Percentiles rank a stretch among this genome's conserved stretches.
These are phyloP conservation scores for Eutrema heterophyllum DNA, from an alignment of 345 rosid species.

Conservation along the genomic window DNA sequence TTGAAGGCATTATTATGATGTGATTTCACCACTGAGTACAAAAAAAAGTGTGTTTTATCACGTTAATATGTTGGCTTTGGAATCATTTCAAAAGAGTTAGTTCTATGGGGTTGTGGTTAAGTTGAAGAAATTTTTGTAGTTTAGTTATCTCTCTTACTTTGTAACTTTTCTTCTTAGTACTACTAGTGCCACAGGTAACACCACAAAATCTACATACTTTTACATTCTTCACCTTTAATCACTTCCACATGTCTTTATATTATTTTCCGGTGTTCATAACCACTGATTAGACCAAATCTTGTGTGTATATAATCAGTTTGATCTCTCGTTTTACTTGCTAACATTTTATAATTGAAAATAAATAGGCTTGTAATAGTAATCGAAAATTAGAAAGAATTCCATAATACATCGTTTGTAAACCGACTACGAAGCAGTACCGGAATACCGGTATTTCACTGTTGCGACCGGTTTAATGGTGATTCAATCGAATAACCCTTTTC, in stretches of 20 bases:
- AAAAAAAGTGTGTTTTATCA: not conserved
- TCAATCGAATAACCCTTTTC: not conserved
- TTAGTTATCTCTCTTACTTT: not conserved
- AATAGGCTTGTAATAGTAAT: not conserved
- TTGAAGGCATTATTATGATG: no score
- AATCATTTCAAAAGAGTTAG: not conserved
- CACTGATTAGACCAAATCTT: not conserved
- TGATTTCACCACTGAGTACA: not conserved
- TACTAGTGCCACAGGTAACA: not conserved
- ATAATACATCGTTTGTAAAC: slow-evolving; percentile 5
- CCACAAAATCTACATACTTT: not conserved
- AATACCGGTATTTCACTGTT: not conserved
- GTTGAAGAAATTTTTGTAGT: not conserved
- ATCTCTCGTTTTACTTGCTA: not conserved
- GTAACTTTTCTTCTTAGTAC: not conserved
- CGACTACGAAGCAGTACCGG: slow-evolving; percentile 7
- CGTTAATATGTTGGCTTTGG: not conserved
- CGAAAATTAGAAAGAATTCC: not conserved
- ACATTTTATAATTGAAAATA: not conserved
- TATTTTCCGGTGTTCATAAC: not conserved
- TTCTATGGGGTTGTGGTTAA: not conserved
- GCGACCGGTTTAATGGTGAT: slow-evolving; percentile 3
- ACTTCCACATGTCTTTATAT: not conserved
- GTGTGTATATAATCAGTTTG: not conserved
- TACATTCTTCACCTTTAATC: not conserved